Percentiles rank a stretch among this genome's conserved stretches.
These are phyloP conservation scores for Lepidium campestre DNA, from an alignment of 441 rosid genomes.

Conservation along the genomic window DNA sequence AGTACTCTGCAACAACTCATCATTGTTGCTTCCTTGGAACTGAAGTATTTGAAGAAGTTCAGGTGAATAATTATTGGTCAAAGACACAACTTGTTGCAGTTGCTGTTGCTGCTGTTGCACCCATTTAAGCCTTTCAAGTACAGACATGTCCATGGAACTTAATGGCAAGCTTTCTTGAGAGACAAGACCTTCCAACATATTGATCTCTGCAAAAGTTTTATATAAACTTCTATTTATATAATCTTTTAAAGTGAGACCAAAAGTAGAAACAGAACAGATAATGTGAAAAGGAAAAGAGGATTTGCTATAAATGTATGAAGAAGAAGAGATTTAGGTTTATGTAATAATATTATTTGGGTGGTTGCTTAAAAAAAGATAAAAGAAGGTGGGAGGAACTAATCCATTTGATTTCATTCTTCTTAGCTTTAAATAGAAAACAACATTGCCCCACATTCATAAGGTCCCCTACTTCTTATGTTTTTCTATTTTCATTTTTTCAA, in stretches of 20 bases:
- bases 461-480: slow-evolving; percentile 25
- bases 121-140: slow-evolving; percentile 35
- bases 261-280: slow-evolving; percentile 16
- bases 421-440: slow-evolving; percentile 31
- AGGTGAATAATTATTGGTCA: slow-evolving; percentile 15
- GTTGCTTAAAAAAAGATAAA: slow-evolving; percentile 29
- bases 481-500: not conserved
- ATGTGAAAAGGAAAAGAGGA: slow-evolving; percentile 15
- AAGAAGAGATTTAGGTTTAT: slow-evolving; percentile 13
- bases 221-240: not conserved
- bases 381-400: slow-evolving; percentile 25
- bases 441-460: slow-evolving; percentile 23
- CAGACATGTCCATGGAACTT: slow-evolving; percentile 25
- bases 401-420: slow-evolving; percentile 26
- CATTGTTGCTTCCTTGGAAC: slow-evolving; percentile 26
- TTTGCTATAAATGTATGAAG: slow-evolving; percentile 25
- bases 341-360: not conserved
- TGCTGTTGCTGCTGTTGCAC: slow-evolving; percentile 25
- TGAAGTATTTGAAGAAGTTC: slow-evolving; percentile 34
- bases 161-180: slow-evolving; percentile 12
- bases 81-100: slow-evolving; percentile 11
- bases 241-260: slow-evolving; percentile 26
- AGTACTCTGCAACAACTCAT: slow-evolving; percentile 20
- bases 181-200: slow-evolving; percentile 31
- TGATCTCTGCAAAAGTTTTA: slow-evolving; percentile 1